Percentiles rank a stretch among this genome's conserved stretches.
Conservation (phyloP, 163 green algal species). For the Smithsoniella earleae region DNA sequence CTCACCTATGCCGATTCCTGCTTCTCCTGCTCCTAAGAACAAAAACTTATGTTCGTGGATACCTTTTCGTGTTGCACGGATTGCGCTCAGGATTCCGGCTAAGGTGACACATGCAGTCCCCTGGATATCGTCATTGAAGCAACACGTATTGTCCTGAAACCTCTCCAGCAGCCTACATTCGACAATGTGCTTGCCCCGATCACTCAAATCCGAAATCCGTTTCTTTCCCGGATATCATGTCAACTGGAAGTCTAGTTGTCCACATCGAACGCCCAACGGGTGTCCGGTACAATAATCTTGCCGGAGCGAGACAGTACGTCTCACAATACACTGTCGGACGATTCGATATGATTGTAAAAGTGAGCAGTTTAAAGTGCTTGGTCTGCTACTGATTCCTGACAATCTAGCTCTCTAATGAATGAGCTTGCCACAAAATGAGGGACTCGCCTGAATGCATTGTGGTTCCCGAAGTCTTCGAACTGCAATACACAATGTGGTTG, state of each 20-base stretch:
- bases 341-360: too few relatives aligned
- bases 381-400: too few relatives aligned
- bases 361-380: too few relatives aligned
- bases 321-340: too few relatives aligned
- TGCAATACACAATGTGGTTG: constrained; percentile 63
- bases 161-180: constrained; percentile 67
- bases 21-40: constrained; percentile 69
- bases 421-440: too few relatives aligned
- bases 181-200: too few relatives aligned
- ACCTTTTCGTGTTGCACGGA: constrained; percentile 43
- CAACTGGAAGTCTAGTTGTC: too few relatives aligned
- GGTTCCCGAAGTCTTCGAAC: constrained; percentile 76
- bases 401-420: too few relatives aligned
- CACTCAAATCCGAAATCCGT: too few relatives aligned
- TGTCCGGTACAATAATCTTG: not conserved
- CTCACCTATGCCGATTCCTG: constrained; percentile 71
- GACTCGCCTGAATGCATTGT: constrained; percentile 48
- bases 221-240: too few relatives aligned
- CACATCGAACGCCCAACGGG: not conserved
- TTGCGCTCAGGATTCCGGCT: constrained; percentile 67
- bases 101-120: constrained; percentile 59
- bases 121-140: constrained; percentile 97
- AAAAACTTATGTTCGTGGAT: constrained; percentile 59
- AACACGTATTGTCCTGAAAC: constrained; percentile 63
- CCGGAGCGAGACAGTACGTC: not conserved